Evolutionary conservation across 2,329 filamentous ascomycete genomes (phyloP).

Genomic region (Apiospora koreana): DNA sequence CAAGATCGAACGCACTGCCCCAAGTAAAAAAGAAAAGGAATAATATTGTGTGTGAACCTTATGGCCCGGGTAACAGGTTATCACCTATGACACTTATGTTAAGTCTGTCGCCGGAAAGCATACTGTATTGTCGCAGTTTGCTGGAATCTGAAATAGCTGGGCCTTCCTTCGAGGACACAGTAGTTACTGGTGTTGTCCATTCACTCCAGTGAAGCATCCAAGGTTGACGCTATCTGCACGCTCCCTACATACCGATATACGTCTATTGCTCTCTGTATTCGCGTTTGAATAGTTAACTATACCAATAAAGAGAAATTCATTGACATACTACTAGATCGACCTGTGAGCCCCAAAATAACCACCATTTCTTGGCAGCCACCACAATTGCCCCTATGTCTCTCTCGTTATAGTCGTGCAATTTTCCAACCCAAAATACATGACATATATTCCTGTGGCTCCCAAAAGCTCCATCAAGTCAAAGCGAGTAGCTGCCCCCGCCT

Average conservation of each 20-base stretch:
- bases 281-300: too few species aligned
- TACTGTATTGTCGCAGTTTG: too few species aligned
- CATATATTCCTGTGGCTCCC: too few species aligned
- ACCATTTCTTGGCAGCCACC: not conserved
- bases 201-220: not conserved
- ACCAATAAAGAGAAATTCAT: too few species aligned
- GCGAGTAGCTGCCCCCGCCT: too few species aligned
- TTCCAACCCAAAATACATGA: too few species aligned
- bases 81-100: not conserved
- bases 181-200: not conserved
- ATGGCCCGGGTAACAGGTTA: not conserved
- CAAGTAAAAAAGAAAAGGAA: not conserved
- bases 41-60: not conserved
- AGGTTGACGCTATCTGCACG: not conserved
- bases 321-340: not conserved
- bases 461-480: too few species aligned
- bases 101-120: not conserved
- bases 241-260: not conserved
- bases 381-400: not conserved
- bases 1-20: not conserved
- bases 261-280: too few species aligned
- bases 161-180: not conserved
- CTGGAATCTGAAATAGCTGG: too few species aligned
- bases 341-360: not conserved
- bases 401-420: not conserved